A percentile compares a stretch with the other conserved stretches of the same genome.
phyloP scores from a whole-genome alignment of 2,329 filamentous ascomycete species.

The Fusarium hostae region DNA sequence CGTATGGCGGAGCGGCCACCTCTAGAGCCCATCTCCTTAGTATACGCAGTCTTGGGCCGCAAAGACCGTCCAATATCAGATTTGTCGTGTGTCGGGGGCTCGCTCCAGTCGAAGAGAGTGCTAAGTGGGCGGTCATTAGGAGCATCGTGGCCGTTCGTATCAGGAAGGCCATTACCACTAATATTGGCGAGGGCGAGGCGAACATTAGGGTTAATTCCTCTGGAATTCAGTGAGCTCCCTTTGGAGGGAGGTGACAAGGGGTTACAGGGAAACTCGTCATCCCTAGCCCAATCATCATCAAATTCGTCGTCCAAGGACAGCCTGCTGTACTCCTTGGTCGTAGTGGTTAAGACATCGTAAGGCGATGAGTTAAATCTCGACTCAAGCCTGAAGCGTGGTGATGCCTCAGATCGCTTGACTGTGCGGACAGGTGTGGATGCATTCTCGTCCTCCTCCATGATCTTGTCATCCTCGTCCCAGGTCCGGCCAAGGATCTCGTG shows the following conservation, averaged over 20 bases:
- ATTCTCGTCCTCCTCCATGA: slow-evolving; percentile 72
- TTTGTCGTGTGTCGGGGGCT: slow-evolving; percentile 71
- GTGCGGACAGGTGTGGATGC: slow-evolving; percentile 62
- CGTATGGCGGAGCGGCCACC: slow-evolving; percentile 75
- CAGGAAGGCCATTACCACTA: slow-evolving; percentile 58
- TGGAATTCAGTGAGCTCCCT: slow-evolving; percentile 63
- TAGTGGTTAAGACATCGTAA: slow-evolving; percentile 49
- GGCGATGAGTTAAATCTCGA: slow-evolving; percentile 48
- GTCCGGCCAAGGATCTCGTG: slow-evolving; percentile 67
- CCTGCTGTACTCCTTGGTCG: slow-evolving; percentile 57
- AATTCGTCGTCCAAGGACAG: slow-evolving; percentile 71
- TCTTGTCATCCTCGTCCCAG: slow-evolving; percentile 66
- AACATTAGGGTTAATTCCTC: slow-evolving; percentile 63
- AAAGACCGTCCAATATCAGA: slow-evolving; percentile 66
- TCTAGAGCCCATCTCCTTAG: slow-evolving; percentile 75
- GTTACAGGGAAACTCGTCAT: slow-evolving; percentile 64
- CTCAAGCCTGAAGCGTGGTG: slow-evolving; percentile 46
- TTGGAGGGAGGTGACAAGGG: slow-evolving; percentile 67
- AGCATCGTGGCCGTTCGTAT: slow-evolving; percentile 41
- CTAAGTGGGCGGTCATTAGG: slow-evolving; percentile 65
- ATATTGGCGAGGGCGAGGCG: slow-evolving; percentile 65
- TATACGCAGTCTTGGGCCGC: slow-evolving; percentile 79
- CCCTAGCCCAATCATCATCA: slow-evolving; percentile 70
- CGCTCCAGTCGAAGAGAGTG: slow-evolving; percentile 83
- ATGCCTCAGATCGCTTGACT: slow-evolving; percentile 46